These are phyloP conservation scores for Neltuma alba DNA, from an alignment of 306 rosid species.

Conservation along the genomic window DNA sequence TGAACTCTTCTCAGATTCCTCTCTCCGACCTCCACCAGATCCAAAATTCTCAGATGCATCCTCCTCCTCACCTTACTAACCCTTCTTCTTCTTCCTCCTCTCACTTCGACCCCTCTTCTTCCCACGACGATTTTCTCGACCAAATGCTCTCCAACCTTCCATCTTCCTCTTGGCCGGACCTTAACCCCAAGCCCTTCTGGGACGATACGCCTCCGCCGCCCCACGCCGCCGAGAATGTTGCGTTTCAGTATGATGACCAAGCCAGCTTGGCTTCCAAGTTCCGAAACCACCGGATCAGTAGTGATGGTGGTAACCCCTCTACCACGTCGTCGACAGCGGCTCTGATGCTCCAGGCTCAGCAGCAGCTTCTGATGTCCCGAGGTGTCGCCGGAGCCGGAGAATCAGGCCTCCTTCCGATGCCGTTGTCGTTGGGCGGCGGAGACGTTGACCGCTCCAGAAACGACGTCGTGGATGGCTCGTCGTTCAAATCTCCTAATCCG, in stretches of 20 bases:
- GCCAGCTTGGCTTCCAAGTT: constrained; percentile 66
- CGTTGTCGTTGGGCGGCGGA: constrained; percentile 45
- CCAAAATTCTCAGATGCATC: constrained; percentile 47
- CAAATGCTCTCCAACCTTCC: constrained; percentile 78
- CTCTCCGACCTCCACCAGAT: constrained; percentile 61
- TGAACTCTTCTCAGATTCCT: constrained; percentile 62
- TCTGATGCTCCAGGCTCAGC: constrained; percentile 68
- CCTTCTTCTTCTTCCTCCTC: neutral
- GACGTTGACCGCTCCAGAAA: constrained; percentile 56
- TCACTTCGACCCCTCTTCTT: constrained; percentile 55
- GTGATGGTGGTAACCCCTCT: constrained; percentile 25
- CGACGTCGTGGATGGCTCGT: constrained; percentile 67
- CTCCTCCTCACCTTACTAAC: constrained; percentile 20
- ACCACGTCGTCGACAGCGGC: constrained; percentile 52
- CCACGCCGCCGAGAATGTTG: constrained; percentile 46
- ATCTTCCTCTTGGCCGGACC: constrained; percentile 57
- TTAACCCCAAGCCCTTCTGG: constrained; percentile 55
- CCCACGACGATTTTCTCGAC: constrained; percentile 84
- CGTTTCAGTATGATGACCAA: constrained; percentile 57
- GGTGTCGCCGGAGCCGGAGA: constrained; percentile 14
- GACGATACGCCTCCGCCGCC: constrained; percentile 36
- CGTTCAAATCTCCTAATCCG: constrained; percentile 60
- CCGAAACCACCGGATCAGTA: constrained; percentile 74
- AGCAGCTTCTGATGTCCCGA: constrained; percentile 63
- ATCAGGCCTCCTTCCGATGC: constrained; percentile 56